Conservation (phyloP, 768 basidiomycete species). For the Leccinum boreale region DNA sequence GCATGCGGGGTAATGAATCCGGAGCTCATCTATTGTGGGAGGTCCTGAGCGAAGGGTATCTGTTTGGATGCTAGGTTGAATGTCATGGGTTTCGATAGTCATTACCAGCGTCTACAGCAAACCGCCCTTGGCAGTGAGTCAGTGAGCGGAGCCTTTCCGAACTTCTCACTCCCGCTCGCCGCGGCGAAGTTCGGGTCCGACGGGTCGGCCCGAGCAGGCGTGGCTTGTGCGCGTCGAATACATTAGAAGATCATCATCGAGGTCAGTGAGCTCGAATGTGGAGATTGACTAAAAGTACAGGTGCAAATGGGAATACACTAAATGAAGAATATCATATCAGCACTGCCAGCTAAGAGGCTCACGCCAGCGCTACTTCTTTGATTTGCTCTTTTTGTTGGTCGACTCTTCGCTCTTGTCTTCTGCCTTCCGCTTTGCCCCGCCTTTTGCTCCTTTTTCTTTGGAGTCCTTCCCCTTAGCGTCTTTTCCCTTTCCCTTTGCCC, state of each 20-base stretch:
- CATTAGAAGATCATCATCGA: not conserved
- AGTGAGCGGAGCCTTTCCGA: not conserved
- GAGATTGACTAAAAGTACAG: constrained; percentile 12
- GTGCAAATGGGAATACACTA: constrained; percentile 8
- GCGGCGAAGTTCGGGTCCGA: not conserved
- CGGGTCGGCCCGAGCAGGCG: not conserved
- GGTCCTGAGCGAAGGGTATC: constrained; percentile 54
- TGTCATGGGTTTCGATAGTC: constrained; percentile 14
- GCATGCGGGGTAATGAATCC: constrained; percentile 65
- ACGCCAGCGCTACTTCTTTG: constrained; percentile 32
- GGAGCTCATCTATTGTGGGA: constrained; percentile 66
- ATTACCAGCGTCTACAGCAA: constrained; percentile 4
- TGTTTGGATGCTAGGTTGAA: not conserved
- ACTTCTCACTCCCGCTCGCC: not conserved
- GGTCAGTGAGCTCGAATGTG: not conserved
- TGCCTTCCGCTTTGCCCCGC: constrained; percentile 23
- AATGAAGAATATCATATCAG: constrained; percentile 1
- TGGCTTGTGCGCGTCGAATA: not conserved
- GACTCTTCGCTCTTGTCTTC: constrained; percentile 34
- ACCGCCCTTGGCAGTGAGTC: not conserved
- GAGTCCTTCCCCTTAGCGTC: constrained; percentile 46
- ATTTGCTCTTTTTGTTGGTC: constrained; percentile 40
- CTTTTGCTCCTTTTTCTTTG: constrained; percentile 15
- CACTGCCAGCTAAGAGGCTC: not conserved
- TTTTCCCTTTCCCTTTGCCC: constrained; percentile 36